Evolutionary conservation across 1,284 basidiomycete genomes (phyloP).

Genomic region (Thelephora terrestris): DNA sequence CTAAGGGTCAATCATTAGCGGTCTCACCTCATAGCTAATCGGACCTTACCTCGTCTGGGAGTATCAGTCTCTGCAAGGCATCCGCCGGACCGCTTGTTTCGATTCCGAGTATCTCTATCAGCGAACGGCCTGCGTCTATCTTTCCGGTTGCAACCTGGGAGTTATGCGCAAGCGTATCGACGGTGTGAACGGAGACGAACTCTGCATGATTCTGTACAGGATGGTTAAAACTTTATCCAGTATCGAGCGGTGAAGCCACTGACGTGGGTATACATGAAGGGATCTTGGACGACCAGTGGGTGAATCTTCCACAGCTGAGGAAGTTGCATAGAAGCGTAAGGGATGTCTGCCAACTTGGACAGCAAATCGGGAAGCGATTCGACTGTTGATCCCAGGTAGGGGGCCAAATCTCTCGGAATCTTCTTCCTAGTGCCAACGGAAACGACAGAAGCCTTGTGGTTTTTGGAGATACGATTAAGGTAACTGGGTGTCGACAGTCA

Average conservation of each 20-base stretch:
- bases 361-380: no score
- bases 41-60: no score
- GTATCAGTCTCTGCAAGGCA: no score
- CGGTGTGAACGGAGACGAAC: neutral
- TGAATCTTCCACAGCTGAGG: neutral
- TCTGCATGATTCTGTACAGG: neutral
- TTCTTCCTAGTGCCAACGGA: neutral
- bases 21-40: no score
- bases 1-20: no score
- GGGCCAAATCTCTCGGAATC: neutral
- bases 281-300: conserved; percentile 3
- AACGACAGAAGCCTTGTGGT: neutral
- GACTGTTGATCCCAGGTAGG: no score
- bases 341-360: no score
- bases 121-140: neutral
- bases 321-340: no score
- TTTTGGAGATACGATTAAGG: neutral
- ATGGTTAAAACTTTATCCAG: neutral
- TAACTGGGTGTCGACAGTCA: no score
- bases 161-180: neutral
- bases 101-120: no score
- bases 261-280: conserved; percentile 3
- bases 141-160: neutral
- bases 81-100: no score
- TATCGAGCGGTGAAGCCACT: neutral